Evolutionary conservation across 768 basidiomycete genomes (phyloP), one percentile per base, ranked within the genome.

Genomic region (Lentinula sp.): DNA sequence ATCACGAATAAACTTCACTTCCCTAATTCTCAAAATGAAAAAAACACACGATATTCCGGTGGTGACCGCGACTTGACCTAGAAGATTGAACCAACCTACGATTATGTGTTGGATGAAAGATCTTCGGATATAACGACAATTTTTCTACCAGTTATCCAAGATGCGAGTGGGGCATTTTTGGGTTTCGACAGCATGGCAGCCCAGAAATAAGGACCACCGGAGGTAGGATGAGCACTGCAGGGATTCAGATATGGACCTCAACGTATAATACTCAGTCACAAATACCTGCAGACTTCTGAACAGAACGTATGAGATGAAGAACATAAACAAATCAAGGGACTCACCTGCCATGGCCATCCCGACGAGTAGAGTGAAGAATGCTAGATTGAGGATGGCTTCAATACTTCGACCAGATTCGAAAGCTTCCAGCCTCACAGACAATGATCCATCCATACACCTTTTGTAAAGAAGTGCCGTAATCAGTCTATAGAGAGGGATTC

Each of bases 191-290:
- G 72, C 82, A 90, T 87, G 1, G 88, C 88, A n/a, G 88, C 85
- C 90, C 89, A 90, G 71, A 85, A 90, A 66, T 90, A 90, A 0
- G 90, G 88, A 0, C 88, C 88, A 6, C 88, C 87, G 53, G 83
- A 85, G 2, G 86, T 87, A 4, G 85, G 87, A 73, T 85, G 86
- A 2, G 87, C 85, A 63, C 85, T 87, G 28, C 6, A 56, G 62
- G 74, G 77, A 36, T 77, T 43, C 28, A 13, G n/a, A 36, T 54
- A 6, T 42, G 32, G 7, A 39, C 5, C 35, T 33, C 8, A 7
- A 52, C 18, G 28, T 12, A 71, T 81, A 28, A 28, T 2, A 3
- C 28, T 28, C 4, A 79, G 66, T 42, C 16, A 2, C 28, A 9
- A 35, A 63, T 48, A 66, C 79, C 81, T 81, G 78, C 80, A 82